A percentile compares a stretch with the other conserved stretches of the same genome.
Evolutionary conservation across 2,329 filamentous ascomycete genomes (phyloP).

Genomic region (Ascochyta koolunga): DNA sequence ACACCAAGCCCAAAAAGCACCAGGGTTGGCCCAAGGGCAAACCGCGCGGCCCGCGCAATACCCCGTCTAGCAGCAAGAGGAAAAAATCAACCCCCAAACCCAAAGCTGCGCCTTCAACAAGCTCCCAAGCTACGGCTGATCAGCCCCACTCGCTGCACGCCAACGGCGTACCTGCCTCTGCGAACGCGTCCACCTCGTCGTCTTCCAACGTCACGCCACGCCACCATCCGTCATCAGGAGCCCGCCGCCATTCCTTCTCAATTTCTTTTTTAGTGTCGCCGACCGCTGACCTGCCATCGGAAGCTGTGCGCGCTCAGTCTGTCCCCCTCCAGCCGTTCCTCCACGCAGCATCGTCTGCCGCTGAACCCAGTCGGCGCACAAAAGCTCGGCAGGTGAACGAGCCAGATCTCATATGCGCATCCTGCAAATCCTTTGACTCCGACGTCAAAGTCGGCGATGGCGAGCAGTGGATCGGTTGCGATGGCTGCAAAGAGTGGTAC

Average conservation of each 20-base stretch:
- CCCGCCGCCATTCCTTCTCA: slow-evolving; percentile 40
- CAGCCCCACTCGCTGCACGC: slow-evolving; percentile 45
- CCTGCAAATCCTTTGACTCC: slow-evolving; percentile 62
- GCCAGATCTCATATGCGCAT: slow-evolving; percentile 59
- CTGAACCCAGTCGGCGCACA: slow-evolving; percentile 9
- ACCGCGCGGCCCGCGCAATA: slow-evolving; percentile 48
- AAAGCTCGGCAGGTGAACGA: slow-evolving; percentile 32
- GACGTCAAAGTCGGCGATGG: slow-evolving; percentile 59
- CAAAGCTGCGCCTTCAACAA: slow-evolving; percentile 29
- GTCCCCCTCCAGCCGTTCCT: slow-evolving; percentile 37
- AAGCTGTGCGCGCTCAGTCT: slow-evolving; percentile 34
- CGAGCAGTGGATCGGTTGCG: slow-evolving; percentile 71
- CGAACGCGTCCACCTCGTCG: slow-evolving; percentile 13
- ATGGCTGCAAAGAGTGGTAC: slow-evolving; percentile 72
- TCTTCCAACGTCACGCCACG: slow-evolving; percentile 12
- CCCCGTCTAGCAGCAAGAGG: slow-evolving; percentile 46
- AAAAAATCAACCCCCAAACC: slow-evolving; percentile 48
- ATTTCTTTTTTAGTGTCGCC: slow-evolving; percentile 13
- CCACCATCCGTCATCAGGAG: slow-evolving; percentile 12
- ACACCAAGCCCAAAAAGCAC: slow-evolving; percentile 41
- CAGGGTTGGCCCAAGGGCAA: slow-evolving; percentile 56
- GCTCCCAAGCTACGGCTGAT: slow-evolving; percentile 25
- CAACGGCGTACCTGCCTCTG: slow-evolving; percentile 33
- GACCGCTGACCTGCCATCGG: slow-evolving; percentile 5
- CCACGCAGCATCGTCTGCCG: slow-evolving; percentile 18